Evolutionary conservation across 257 asterid species (phyloP).

Genomic region (Misopates orontium): DNA sequence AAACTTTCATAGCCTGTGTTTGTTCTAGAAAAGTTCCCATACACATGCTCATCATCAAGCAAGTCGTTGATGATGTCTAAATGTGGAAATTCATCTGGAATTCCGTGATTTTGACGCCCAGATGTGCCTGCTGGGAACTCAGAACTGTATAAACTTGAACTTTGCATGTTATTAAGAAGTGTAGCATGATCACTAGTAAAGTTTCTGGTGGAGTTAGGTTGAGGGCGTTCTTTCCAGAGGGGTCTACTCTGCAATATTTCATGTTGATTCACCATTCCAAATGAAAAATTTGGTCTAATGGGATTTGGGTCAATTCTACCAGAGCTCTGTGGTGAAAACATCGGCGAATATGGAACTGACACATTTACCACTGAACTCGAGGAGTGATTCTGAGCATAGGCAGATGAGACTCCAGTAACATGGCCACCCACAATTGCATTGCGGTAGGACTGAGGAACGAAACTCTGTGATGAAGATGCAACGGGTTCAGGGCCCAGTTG

Average conservation of each 20-base stretch:
- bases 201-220: constrained; percentile 41
- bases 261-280: constrained; percentile 46
- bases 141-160: constrained; percentile 38
- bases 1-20: constrained; percentile 44
- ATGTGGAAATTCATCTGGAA: constrained; percentile 52
- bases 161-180: constrained; percentile 38
- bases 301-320: constrained; percentile 52
- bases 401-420: constrained; percentile 43
- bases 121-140: constrained; percentile 64
- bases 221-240: constrained; percentile 54
- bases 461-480: constrained; percentile 49
- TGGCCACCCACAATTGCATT: constrained; percentile 73
- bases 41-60: constrained; percentile 74
- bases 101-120: constrained; percentile 47
- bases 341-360: constrained; percentile 50
- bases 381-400: constrained; percentile 53
- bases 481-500: constrained; percentile 64
- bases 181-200: constrained; percentile 35
- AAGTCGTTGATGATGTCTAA: constrained; percentile 75
- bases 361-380: constrained; percentile 46
- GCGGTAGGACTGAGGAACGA: constrained; percentile 78
- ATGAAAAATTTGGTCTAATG: constrained; percentile 44
- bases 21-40: constrained; percentile 22
- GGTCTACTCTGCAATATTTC: constrained; percentile 49
- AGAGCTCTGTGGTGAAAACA: constrained; percentile 26